phyloP scores from a whole-genome alignment of 805 yeast genomes.

The Lachancea fermentati region DNA sequence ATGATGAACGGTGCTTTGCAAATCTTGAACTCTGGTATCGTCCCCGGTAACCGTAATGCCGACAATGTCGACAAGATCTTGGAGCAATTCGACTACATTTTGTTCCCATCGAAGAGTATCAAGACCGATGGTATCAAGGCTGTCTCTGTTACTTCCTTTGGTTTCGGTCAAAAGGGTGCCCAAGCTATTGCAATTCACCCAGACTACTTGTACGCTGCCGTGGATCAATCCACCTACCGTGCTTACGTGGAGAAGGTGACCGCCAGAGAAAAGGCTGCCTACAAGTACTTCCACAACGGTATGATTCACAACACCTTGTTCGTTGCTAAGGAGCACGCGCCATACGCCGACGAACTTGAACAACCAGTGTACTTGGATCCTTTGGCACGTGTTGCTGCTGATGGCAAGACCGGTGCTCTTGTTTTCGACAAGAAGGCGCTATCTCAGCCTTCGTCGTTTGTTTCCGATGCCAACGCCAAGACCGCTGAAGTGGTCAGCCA shows the following conservation, averaged over 20 bases:
- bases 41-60: slow-evolving; percentile 98
- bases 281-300: slow-evolving; percentile 94
- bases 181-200: slow-evolving; percentile 90
- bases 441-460: slow-evolving; percentile 41
- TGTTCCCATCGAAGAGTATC: slow-evolving; percentile 89
- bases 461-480: slow-evolving; percentile 37
- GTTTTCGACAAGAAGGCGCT: slow-evolving; percentile 45
- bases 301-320: slow-evolving; percentile 86
- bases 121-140: slow-evolving; percentile 98
- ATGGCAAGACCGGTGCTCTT: slow-evolving; percentile 38
- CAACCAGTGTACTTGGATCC: slow-evolving; percentile 93
- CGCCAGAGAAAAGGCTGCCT: slow-evolving; percentile 81
- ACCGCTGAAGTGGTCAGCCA: slow-evolving; percentile 59
- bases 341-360: slow-evolving; percentile 86
- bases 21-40: slow-evolving; percentile 84
- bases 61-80: slow-evolving; percentile 85
- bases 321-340: slow-evolving; percentile 89
- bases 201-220: slow-evolving; percentile 83
- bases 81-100: slow-evolving; percentile 79
- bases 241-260: slow-evolving; percentile 65
- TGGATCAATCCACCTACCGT: slow-evolving; percentile 66
- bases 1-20: slow-evolving; percentile 98
- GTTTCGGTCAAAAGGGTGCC: slow-evolving; percentile 99
- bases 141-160: slow-evolving; percentile 93
- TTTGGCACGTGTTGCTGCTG: slow-evolving; percentile 50